phyloP scores from a whole-genome alignment of 257 asterid genomes.

The Coffea eugenioides region DNA sequence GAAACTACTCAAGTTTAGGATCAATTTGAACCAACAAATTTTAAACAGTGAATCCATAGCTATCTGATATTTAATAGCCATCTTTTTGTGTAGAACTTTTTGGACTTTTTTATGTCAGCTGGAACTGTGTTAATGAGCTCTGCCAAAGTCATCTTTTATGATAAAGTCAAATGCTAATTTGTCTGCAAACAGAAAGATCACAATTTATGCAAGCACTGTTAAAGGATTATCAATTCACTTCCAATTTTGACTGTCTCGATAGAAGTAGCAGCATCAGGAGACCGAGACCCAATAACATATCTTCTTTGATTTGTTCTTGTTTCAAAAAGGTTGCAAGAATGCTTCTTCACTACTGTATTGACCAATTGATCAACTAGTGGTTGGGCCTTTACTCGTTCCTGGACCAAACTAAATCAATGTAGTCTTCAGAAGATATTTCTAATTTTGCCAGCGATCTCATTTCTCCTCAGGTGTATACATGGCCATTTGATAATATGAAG shows the following conservation, averaged over 20 bases:
- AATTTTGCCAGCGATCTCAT: background rate
- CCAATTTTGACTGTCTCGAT: background rate
- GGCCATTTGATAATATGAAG: background rate
- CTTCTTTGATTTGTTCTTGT: background rate
- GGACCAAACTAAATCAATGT: background rate
- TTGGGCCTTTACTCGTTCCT: background rate
- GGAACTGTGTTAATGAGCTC: background rate
- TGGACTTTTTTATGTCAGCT: no score
- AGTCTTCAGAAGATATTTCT: background rate
- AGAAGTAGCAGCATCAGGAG: background rate
- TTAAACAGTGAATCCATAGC: no score
- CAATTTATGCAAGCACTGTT: background rate
- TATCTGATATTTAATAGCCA: no score
- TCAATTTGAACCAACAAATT: background rate
- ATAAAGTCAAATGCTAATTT: background rate
- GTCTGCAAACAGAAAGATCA: background rate
- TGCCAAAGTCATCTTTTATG: background rate
- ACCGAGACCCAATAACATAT: background rate
- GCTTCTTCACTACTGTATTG: background rate
- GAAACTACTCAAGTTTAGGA: background rate
- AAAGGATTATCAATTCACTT: background rate
- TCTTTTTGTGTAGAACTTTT: no score
- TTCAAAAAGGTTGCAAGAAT: background rate
- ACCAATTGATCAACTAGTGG: background rate
- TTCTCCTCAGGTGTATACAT: background rate